Percentiles rank a stretch among this genome's conserved stretches.
phyloP scores from a whole-genome alignment of 805 yeast genomes.

The Maudiozyma barnettii region DNA sequence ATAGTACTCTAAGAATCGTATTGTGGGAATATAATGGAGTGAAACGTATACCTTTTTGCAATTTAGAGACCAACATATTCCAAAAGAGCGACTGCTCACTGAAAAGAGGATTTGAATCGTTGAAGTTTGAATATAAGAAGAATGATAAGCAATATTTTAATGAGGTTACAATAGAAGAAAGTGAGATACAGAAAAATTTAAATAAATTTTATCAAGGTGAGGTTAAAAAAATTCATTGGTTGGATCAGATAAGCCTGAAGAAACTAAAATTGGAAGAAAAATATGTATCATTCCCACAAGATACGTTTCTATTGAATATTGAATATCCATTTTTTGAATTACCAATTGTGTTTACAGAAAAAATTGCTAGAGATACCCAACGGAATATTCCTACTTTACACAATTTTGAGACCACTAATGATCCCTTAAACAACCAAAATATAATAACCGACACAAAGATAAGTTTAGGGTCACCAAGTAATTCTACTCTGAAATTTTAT shows the following conservation, averaged over 20 bases:
- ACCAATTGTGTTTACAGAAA: constrained; percentile 63
- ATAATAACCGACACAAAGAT: constrained; percentile 25
- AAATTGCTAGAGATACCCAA: constrained; percentile 31
- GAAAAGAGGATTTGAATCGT: constrained; percentile 60
- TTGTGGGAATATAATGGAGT: constrained; percentile 63
- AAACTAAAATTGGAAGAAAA: constrained; percentile 30
- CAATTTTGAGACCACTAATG: constrained; percentile 37
- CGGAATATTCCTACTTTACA: constrained; percentile 30
- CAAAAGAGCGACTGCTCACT: constrained; percentile 46
- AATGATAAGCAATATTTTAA: not conserved
- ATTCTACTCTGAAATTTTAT: constrained; percentile 36
- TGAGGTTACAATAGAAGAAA: constrained; percentile 12
- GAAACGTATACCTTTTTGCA: constrained; percentile 45
- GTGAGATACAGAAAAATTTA: constrained; percentile 40
- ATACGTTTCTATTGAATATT: constrained; percentile 34
- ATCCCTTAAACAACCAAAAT: constrained; percentile 15
- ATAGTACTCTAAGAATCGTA: constrained; percentile 48
- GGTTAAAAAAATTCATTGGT: constrained; percentile 54
- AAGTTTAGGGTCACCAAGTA: constrained; percentile 20
- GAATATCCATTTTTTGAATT: constrained; percentile 59
- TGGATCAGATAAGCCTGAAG: constrained; percentile 57
- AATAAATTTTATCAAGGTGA: constrained; percentile 65
- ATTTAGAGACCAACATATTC: constrained; percentile 51
- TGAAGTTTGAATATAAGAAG: constrained; percentile 31
- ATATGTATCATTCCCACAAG: constrained; percentile 15